These are phyloP conservation scores for Pyricularia pennisetigena DNA, from an alignment of 2,329 filamentous ascomycete genomes.

Conservation along the genomic window DNA sequence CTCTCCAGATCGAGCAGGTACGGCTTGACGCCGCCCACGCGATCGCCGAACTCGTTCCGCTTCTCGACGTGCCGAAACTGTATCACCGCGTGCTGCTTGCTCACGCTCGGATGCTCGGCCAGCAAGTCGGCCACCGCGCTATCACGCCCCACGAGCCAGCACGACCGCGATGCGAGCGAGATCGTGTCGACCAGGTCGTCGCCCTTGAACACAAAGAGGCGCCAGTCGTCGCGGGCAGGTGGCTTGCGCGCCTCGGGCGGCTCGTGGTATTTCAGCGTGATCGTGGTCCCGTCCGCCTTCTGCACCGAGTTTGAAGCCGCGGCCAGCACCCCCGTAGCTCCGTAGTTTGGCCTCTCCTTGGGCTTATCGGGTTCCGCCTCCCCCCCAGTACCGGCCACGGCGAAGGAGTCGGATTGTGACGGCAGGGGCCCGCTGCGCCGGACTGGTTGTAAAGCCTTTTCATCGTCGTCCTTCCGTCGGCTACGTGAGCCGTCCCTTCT, in stretches of 20 bases:
- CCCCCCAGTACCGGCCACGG: constrained; percentile 31
- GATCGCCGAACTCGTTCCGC: constrained; percentile 79
- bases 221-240: constrained; percentile 68
- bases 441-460: constrained; percentile 7
- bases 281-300: constrained; percentile 61
- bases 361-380: constrained; percentile 29
- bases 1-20: constrained; percentile 93
- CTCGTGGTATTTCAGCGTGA: constrained; percentile 93
- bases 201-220: constrained; percentile 87
- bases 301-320: constrained; percentile 73
- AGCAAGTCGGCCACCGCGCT: constrained; percentile 69
- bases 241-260: constrained; percentile 88
- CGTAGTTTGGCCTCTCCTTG: constrained; percentile 85
- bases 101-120: constrained; percentile 84
- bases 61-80: constrained; percentile 84
- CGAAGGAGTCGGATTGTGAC: constrained; percentile 50
- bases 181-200: constrained; percentile 72
- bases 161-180: constrained; percentile 64
- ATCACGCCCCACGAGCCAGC: constrained; percentile 86
- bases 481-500: background rate
- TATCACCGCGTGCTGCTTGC: constrained; percentile 90
- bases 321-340: constrained; percentile 69
- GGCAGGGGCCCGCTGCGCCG: constrained; percentile 42
- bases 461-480: background rate
- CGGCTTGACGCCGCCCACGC: constrained; percentile 66